phyloP scores from a whole-genome alignment of 2,329 filamentous ascomycete species.

The Elsinoe fawcettii region DNA sequence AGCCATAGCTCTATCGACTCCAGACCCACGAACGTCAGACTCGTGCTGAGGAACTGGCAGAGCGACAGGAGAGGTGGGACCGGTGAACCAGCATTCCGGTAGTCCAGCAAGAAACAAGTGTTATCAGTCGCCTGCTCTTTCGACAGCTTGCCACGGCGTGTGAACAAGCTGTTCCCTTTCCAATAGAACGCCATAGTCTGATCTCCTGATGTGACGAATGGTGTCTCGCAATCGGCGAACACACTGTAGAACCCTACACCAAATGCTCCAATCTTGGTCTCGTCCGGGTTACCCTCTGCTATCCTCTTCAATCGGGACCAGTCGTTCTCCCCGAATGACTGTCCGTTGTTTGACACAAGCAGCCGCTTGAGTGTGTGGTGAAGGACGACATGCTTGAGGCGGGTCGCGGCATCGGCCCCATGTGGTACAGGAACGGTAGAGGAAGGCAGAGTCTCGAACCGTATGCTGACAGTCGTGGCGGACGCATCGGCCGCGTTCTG shows the following conservation, averaged over 20 bases:
- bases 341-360: slow-evolving; percentile 88
- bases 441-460: slow-evolving; percentile 85
- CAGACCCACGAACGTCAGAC: slow-evolving; percentile 88
- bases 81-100: slow-evolving; percentile 79
- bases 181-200: slow-evolving; percentile 99
- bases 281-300: slow-evolving; percentile 97
- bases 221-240: slow-evolving; percentile 95
- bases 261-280: slow-evolving; percentile 98
- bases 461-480: slow-evolving; percentile 80
- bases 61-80: slow-evolving; percentile 79
- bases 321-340: slow-evolving; percentile 80
- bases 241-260: slow-evolving; percentile 98
- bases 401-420: slow-evolving; percentile 58
- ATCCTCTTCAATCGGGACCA: slow-evolving; percentile 93
- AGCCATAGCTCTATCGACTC: slow-evolving; percentile 83
- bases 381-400: slow-evolving; percentile 73
- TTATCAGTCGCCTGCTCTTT: slow-evolving; percentile 52
- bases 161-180: slow-evolving; percentile 97
- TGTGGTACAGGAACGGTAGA: slow-evolving; percentile 62
- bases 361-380: slow-evolving; percentile 81
- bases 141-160: slow-evolving; percentile 70
- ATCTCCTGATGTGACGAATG: slow-evolving; percentile 85
- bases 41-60: slow-evolving; percentile 87
- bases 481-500: slow-evolving; percentile 98
- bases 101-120: slow-evolving; percentile 92